Evolutionary conservation across 2,329 filamentous ascomycete species (phyloP), one percentile per base, ranked within the genome.

Genomic region (Grosmannia huntii): DNA sequence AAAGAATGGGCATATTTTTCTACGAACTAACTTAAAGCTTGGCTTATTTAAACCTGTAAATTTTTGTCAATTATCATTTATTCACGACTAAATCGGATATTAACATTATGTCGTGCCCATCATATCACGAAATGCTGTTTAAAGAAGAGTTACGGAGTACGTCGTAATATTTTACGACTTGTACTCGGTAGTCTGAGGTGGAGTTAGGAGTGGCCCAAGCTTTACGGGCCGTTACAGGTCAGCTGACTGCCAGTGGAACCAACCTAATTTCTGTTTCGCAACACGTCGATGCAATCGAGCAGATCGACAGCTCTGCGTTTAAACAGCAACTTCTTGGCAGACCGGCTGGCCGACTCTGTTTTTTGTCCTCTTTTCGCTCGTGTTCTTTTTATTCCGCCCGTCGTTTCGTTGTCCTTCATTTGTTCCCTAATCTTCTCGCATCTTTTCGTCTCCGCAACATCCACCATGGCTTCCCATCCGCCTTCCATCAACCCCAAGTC

Each of bases 401-500:
- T n/a, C n/a, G n/a, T n/a, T n/a, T n/a, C n/a, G n/a, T n/a, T n/a
- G n/a, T n/a, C n/a, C n/a, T n/a, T n/a, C n/a, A n/a, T n/a, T n/a
- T n/a, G n/a, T n/a, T n/a, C 41, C 21, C 10, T 49, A 41, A n/a
- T 33, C 19, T 6, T 38, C 2, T 5, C 31, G 31, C n/a, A 14
- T 36, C 19, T 33, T 14, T 54, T n/a, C 44, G 16, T 10, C 28
- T 4, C 11, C 36, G 0, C 48, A 38, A 23, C 9, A 1, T 16
- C 14, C 57, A 46, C 14, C 11, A 63, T 64, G 61, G 36, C 62
- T 38, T 57, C 61, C 31, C 59, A 60, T 25, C 56, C 53, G 9
- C 12, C 73, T 75, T 65, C 75, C 27, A 66, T 68, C 55, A 66
- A 68, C 53, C 64, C 66, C 55, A 65, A 66, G 53, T 67, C 70